A percentile compares a stretch with the other conserved stretches of the same genome.
Conservation (phyloP, 2,329 filamentous ascomycete species). For the Aureobasidium sp. region DNA sequence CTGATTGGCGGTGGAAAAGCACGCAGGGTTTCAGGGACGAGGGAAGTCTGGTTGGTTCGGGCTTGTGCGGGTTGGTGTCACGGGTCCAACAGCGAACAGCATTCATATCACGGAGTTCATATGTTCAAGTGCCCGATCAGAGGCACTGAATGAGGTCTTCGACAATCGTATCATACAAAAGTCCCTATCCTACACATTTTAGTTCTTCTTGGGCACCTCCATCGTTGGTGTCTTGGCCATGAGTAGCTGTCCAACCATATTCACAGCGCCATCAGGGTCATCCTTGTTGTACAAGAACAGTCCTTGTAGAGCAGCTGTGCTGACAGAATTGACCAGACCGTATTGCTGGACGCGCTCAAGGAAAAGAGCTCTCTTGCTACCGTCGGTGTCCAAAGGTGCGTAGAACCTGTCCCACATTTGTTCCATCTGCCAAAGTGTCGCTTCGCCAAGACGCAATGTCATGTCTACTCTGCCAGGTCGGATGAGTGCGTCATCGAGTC, state of each 20-base stretch:
- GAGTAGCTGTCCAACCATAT: constrained; percentile 24
- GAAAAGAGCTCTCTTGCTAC: constrained; percentile 58
- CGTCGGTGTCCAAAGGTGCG: constrained; percentile 63
- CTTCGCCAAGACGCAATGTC: constrained; percentile 82
- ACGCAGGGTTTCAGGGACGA: too few species aligned
- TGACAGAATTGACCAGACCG: constrained; percentile 63
- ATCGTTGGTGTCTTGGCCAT: constrained; percentile 10
- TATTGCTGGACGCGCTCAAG: constrained; percentile 60
- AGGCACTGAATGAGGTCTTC: neutral
- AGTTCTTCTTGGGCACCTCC: constrained; percentile 6
- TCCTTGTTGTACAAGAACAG: constrained; percentile 94
- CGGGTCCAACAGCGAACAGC: too few species aligned
- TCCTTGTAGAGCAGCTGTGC: constrained; percentile 87
- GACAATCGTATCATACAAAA: neutral
- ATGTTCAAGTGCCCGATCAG: too few species aligned
- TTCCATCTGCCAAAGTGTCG: constrained; percentile 73
- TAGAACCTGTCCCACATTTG: constrained; percentile 96
- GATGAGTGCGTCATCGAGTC: constrained; percentile 80
- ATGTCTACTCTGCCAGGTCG: constrained; percentile 89
- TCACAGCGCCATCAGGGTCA: constrained; percentile 76
- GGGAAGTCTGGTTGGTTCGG: too few species aligned
- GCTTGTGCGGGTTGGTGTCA: too few species aligned
- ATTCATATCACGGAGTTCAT: too few species aligned
- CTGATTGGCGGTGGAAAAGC: too few species aligned
- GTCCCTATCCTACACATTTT: neutral